Conservation (phyloP, 495 filamentous ascomycete species). For the Neurospora sp. region DNA sequence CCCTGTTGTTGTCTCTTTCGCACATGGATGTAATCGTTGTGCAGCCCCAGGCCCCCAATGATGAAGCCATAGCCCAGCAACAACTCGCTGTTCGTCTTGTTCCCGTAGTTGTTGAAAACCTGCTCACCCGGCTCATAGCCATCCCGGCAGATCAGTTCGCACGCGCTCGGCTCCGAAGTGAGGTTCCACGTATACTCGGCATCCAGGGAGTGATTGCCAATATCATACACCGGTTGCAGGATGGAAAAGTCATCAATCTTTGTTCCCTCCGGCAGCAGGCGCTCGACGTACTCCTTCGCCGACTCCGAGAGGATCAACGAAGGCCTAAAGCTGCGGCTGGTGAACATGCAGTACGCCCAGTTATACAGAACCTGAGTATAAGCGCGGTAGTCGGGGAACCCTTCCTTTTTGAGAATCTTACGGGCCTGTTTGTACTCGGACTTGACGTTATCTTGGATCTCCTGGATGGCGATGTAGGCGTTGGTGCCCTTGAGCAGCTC, state of each 20-base stretch:
- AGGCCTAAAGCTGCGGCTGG: slow-evolving; percentile 42
- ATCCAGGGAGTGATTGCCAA: slow-evolving; percentile 40
- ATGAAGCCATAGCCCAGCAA: slow-evolving; percentile 45
- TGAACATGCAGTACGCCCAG: slow-evolving; percentile 46
- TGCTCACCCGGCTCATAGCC: slow-evolving; percentile 23
- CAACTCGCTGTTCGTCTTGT: slow-evolving; percentile 43
- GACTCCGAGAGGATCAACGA: slow-evolving; percentile 28
- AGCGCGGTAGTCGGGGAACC: slow-evolving; percentile 16
- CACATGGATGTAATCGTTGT: slow-evolving; percentile 42
- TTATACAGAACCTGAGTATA: slow-evolving; percentile 38
- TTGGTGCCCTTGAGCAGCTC: slow-evolving; percentile 41
- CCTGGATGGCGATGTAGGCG: slow-evolving; percentile 32
- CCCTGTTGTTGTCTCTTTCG: slow-evolving; percentile 20
- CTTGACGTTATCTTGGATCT: slow-evolving; percentile 31
- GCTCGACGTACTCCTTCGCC: slow-evolving; percentile 1
- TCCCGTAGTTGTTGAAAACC: slow-evolving; percentile 46
- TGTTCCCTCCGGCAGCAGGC: slow-evolving; percentile 11
- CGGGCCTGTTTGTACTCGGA: slow-evolving; percentile 34
- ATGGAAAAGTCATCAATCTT: slow-evolving; percentile 40
- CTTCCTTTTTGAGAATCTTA: slow-evolving; percentile 26
- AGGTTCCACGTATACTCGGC: slow-evolving; percentile 32
- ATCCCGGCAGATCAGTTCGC: slow-evolving; percentile 21
- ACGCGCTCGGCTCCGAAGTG: slow-evolving; percentile 13
- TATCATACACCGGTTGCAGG: slow-evolving; percentile 41
- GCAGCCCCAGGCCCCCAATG: slow-evolving; percentile 17